Evolutionary conservation across 371 early-diverging fungal genomes (phyloP).

Genomic region (Rhizopus microsporus): DNA sequence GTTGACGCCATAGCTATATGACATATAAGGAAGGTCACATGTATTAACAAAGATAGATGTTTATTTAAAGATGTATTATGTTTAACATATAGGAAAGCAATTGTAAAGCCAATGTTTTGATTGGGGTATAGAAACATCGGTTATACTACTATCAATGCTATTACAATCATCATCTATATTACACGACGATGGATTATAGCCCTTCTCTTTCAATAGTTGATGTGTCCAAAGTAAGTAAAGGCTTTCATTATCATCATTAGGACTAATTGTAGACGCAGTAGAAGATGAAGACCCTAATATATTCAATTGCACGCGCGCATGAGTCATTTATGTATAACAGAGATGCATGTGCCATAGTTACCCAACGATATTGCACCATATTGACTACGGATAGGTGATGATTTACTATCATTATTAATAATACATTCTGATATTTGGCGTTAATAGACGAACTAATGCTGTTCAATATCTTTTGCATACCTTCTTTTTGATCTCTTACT

Average conservation of each 20-base stretch:
- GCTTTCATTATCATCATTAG: constrained; percentile 41
- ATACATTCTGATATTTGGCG: background rate
- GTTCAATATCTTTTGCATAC: background rate
- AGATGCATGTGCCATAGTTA: background rate
- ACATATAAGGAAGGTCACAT: constrained; percentile 4
- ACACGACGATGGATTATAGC: constrained; percentile 19
- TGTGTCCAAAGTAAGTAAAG: constrained; percentile 46
- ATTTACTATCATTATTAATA: background rate
- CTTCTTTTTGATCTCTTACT: constrained; percentile 9
- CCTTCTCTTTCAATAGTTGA: constrained; percentile 39
- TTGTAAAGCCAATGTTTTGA: constrained; percentile 3
- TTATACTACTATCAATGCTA: constrained; percentile 22
- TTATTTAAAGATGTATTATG: too few species aligned
- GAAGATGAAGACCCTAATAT: background rate
- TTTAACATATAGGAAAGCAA: constrained; percentile 14
- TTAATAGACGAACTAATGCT: background rate
- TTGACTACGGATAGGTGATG: background rate
- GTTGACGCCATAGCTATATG: background rate
- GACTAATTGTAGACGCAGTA: constrained; percentile 14
- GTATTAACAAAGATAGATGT: too few species aligned
- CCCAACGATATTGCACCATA: constrained; percentile 13
- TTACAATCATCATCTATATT: constrained; percentile 10
- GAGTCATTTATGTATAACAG: too few species aligned
- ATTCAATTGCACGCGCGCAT: too few species aligned
- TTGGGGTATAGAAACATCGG: constrained; percentile 1